Percentiles rank a stretch among this genome's conserved stretches.
These are phyloP conservation scores for Dissoconium aciculare DNA, from an alignment of 2,329 filamentous ascomycete genomes.

Conservation along the genomic window DNA sequence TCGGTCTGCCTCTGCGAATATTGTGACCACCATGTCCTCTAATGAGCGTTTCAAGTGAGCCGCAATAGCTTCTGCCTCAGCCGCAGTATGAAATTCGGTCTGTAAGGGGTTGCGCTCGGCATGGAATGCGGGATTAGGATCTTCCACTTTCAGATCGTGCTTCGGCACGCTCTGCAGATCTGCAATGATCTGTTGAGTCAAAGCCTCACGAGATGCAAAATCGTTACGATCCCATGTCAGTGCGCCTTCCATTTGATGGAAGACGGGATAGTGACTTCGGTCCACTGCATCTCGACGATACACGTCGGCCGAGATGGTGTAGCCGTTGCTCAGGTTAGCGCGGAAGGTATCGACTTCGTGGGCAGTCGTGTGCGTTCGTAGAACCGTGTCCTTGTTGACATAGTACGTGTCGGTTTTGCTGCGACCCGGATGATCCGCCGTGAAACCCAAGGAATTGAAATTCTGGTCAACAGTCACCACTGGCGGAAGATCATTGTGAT, in stretches of 20 bases:
- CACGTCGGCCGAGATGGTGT: conserved; percentile 84
- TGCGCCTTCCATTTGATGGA: conserved; percentile 97
- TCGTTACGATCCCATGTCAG: conserved; percentile 66
- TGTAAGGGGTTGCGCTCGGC: conserved; percentile 73
- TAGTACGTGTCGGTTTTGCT: conserved; percentile 91
- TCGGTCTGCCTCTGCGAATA: conserved; percentile 64
- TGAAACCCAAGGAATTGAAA: conserved; percentile 93
- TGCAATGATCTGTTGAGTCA: conserved; percentile 50
- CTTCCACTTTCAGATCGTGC: conserved; percentile 64
- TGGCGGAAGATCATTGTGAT: conserved; percentile 66
- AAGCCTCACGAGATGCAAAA: conserved; percentile 36
- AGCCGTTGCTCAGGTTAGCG: conserved; percentile 58
- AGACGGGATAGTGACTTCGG: conserved; percentile 86
- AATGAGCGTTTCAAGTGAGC: conserved; percentile 78
- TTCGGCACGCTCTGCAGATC: conserved; percentile 58
- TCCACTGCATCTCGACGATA: conserved; percentile 93
- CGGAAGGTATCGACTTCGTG: conserved; percentile 77
- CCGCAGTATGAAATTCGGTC: conserved; percentile 49
- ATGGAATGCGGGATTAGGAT: conserved; percentile 66
- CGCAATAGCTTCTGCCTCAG: conserved; percentile 68
- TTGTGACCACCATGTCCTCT: conserved; percentile 76
- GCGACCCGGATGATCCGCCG: conserved; percentile 72
- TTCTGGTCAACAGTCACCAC: conserved; percentile 77
- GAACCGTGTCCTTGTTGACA: conserved; percentile 64
- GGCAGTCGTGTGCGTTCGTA: conserved; percentile 87